Evolutionary conservation across 192 early-diverging fungal genomes (phyloP).

Genomic region (Rhizophlyctis rosea): DNA sequence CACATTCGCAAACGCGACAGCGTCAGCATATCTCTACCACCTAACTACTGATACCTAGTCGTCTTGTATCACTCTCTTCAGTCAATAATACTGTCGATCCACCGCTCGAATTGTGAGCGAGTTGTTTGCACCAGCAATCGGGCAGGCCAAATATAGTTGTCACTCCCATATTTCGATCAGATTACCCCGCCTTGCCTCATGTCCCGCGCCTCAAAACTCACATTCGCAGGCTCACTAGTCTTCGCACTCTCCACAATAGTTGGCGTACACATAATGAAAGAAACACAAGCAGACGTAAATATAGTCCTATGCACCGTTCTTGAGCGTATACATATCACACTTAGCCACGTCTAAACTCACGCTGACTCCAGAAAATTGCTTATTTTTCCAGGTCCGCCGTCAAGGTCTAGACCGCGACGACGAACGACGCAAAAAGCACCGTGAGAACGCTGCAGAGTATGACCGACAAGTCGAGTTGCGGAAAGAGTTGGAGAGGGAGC

Average conservation of each 20-base stretch:
- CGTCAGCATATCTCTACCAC: no score
- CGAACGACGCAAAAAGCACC: constrained; percentile 8
- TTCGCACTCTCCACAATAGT: not conserved
- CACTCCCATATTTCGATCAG: no score
- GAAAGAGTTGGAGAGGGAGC: constrained; percentile 19
- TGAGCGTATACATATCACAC: not conserved
- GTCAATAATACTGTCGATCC: no score
- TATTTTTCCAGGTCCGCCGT: not conserved
- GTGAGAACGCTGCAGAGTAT: constrained; percentile 16
- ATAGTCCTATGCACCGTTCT: not conserved
- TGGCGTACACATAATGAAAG: not conserved
- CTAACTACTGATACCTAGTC: no score
- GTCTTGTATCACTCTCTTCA: no score
- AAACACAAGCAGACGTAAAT: not conserved
- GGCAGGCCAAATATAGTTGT: no score
- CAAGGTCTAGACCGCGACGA: constrained; percentile 18
- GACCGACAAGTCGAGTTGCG: constrained; percentile 18
- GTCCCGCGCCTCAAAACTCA: not conserved
- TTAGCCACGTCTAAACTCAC: not conserved
- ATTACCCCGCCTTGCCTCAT: no score
- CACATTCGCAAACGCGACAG: no score
- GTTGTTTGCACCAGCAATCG: no score
- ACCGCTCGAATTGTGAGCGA: no score
- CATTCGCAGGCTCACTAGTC: not conserved
- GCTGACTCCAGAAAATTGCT: not conserved